Base-by-base conservation (phyloP, 768 basidiomycete species). In the Mycena epipterygia region DNA sequence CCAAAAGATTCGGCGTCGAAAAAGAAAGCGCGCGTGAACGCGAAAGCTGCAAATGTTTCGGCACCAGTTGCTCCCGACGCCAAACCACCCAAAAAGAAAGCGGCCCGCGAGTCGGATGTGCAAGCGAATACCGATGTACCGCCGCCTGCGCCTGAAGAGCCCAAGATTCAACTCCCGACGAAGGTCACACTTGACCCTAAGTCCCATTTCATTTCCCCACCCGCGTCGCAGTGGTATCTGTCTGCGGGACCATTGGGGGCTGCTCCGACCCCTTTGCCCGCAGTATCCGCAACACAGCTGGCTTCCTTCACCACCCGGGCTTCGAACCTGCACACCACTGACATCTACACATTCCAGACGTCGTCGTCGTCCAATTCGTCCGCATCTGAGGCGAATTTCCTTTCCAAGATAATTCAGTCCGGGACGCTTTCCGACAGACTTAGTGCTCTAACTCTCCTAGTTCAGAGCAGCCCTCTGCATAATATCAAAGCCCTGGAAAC, bases 351-450 rank as follows among this genome's bases (percentile, higher is more conserved):
- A 0, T 90, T 89, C 79, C 85, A 88, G 49, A 80, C 86, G 5
- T 85, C 87, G 1, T 84, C 89, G 1, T 85, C 84, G 3, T 85
- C 88, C n/a, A 80, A 82, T 39, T 85, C 90, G 16, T 89, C 94
- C 5, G 84, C 90, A 6, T 91, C 96, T 5, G 96, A 97, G 79
- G 87, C 88, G 17, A 85, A 84, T 7, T 99, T 99, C 82, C 86
- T 99, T 51, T 86, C 91, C 58, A 94, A 94, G 75, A 93, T 99
- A 65, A 90, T 98, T 29, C 86, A 90, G 42, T 91, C 91, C 29
- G 97, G 97, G 65, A 99, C 97, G 4, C 89, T 97, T 19, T 95
- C 95, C 19, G 97, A 98, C 78, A 88, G 95, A 62, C 89, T 99
- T 1, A 95, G 95, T 71, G 97, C 97, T 0, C 84, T 99, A 59